Base-by-base conservation (phyloP, 2,329 filamentous ascomycete genomes). In the Hawksworthiomyces lignivorus region DNA sequence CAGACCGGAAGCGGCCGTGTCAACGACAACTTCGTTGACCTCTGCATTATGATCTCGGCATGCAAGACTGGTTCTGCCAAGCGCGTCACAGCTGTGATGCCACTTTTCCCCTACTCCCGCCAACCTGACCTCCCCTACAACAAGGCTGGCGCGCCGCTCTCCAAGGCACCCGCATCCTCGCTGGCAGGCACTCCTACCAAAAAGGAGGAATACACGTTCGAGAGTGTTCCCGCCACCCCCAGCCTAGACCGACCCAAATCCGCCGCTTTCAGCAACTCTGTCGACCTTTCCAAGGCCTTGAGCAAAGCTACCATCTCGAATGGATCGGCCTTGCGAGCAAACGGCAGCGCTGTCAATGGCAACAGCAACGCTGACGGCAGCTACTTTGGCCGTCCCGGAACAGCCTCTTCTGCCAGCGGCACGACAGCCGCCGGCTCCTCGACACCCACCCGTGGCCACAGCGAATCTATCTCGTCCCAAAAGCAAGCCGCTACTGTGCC, bases 41-140 rank as follows among this genome's bases (percentile, higher is more conserved):
- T 97, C 37, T 85, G 94, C 62, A 96, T 97, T 67, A 95, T 92
- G 68, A 90, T 97, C 55, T 94, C 87, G n/a, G 92, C 92, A 48
- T 97, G 92, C 78, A 94, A 95, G 67, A 80, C 52, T 6, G 55
- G 56, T 54, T 96, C 89, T 30, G 92, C 92, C 22, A 87, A 85
- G 62, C 77, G 87, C 55, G 88, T 98, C 56, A 97, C 90, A 31
- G 92, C 87, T 41, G 88, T 98, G 35, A 79, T 96, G 36, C 92
- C 92, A 29, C 75, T 97, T 41, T 98, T 98, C 65, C 92, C 92
- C 1, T 98, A 98, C 70, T 95, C 88, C 46, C 78, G 92, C 56
- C 92, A 98, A 63, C 90, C 87, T 52, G 92, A 98, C 59, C 80
- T 96, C 47, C 92, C 92, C 15, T 98, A 97, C 70, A 94, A 95